A percentile compares a stretch with the other conserved stretches of the same genome.
Conservation (phyloP, 441 rosid species). For the Viola pubescens region DNA sequence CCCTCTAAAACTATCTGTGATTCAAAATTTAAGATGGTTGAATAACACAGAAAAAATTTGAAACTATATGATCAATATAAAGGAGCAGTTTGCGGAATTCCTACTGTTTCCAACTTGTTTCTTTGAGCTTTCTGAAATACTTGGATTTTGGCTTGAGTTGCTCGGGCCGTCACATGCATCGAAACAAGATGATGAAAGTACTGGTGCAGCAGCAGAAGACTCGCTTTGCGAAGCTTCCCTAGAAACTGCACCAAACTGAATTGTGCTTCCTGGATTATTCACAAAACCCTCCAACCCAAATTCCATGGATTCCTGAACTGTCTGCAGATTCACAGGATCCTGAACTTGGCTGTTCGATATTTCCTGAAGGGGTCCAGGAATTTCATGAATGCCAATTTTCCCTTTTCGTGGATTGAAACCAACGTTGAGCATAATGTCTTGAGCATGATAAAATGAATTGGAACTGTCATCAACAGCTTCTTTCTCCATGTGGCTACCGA, state of each 20-base stretch:
- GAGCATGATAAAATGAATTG: slow-evolving; percentile 27
- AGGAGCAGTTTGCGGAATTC: slow-evolving; percentile 34
- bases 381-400: slow-evolving; percentile 26
- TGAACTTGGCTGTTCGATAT: slow-evolving; percentile 25
- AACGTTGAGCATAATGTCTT: slow-evolving; percentile 22
- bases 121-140: slow-evolving; percentile 53
- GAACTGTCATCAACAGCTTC: slow-evolving; percentile 32
- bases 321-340: slow-evolving; percentile 21
- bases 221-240: slow-evolving; percentile 61
- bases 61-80: neutral
- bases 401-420: slow-evolving; percentile 23
- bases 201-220: slow-evolving; percentile 68
- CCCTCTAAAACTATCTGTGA: slow-evolving; percentile 45
- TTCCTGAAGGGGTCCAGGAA: slow-evolving; percentile 26
- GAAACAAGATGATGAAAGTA: slow-evolving; percentile 51
- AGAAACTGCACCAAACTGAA: slow-evolving; percentile 36
- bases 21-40: slow-evolving; percentile 7
- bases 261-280: slow-evolving; percentile 27
- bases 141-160: slow-evolving; percentile 44
- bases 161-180: slow-evolving; percentile 57
- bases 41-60: neutral
- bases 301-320: slow-evolving; percentile 28
- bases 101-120: slow-evolving; percentile 31
- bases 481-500: slow-evolving; percentile 32
- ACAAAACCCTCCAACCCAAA: slow-evolving; percentile 43